Evolutionary conservation across 495 filamentous ascomycete genomes (phyloP), one percentile per base, ranked within the genome.

Genomic region (Penicillium bialowiezense): DNA sequence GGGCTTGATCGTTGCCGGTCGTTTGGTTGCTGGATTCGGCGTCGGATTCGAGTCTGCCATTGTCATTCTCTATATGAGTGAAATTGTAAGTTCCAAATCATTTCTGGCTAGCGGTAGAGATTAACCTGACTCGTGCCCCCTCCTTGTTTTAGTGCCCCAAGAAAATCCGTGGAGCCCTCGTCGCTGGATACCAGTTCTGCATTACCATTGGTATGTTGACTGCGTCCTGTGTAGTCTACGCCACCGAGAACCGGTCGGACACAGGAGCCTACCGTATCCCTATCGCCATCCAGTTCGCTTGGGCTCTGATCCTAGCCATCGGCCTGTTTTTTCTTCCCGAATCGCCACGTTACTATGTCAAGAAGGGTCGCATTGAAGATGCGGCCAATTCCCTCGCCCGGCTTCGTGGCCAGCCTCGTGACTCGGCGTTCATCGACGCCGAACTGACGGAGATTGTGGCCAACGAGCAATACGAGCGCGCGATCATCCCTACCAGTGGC

Each of bases 241-340:
- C 65, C 28, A 88, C 80, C 10, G 71, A 82, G 58, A 59, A 77
- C 36, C 74, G 75, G 39, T 59, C 64, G 14, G 74, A 83, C 52
- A 37, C 35, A 9, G 35, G 35, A 9, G 14, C 35, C 3, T 88
- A 87, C 68, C 77, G 83, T 33, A 86, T 88, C 29, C 85, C 85
- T 4, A 86, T 87, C 44, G 79, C 68, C 5, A 55, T 87, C 5
- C 85, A 88, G 54, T 82, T 85, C 46, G 58, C 80, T n/a, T 88
- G 83, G 83, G 82, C 83, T 23, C 45, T 83, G 1, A 77, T 87
- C 50, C 75, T 88, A 13, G 81, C 68, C 14, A 50, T 44, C 37
- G 84, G 90, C 24, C 80, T 95, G 57, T 67, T 85, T 37, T 46
- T 90, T 31, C 81, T 95, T 3, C 90, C 90, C 0, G 90, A 96